Evolutionary conservation across 257 asterid genomes (phyloP).

Genomic region (Nicotiana attenuata): DNA sequence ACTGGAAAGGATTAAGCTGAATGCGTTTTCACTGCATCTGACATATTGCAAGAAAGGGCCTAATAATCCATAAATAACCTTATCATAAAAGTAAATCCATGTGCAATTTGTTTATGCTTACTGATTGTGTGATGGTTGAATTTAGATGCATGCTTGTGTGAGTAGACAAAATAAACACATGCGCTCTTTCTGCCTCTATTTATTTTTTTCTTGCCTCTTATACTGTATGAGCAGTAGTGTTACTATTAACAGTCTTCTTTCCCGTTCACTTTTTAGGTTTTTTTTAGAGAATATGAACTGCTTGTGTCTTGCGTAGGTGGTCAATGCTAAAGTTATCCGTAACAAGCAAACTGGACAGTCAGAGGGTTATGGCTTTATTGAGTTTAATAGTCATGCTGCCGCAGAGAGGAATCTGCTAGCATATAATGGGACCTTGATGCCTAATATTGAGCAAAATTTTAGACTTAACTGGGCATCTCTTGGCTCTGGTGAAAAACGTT

Average conservation of each 20-base stretch:
- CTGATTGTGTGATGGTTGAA: background rate
- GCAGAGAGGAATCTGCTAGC: slow-evolving; percentile 60
- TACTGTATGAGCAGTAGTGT: background rate
- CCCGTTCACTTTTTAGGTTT: background rate
- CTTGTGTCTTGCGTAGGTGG: slow-evolving; percentile 29
- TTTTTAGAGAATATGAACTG: background rate
- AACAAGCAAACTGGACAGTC: slow-evolving; percentile 65
- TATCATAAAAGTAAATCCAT: background rate
- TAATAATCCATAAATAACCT: background rate
- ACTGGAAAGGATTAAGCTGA: background rate
- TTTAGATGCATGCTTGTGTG: background rate
- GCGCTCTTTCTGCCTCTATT: no score
- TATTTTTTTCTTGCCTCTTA: background rate
- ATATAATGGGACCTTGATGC: slow-evolving; percentile 63
- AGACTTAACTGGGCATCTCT: slow-evolving; percentile 79
- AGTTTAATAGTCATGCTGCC: slow-evolving; percentile 54
- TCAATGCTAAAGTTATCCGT: slow-evolving; percentile 62
- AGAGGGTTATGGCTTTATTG: slow-evolving; percentile 85
- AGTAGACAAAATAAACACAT: background rate
- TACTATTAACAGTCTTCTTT: background rate
- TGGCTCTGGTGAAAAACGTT: slow-evolving; percentile 72
- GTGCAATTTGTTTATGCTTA: background rate
- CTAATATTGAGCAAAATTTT: slow-evolving; percentile 54
- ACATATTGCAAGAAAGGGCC: background rate
- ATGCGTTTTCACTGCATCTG: background rate